phyloP scores from a whole-genome alignment of 768 basidiomycete species.

The Pleurotus tuber-regium region DNA sequence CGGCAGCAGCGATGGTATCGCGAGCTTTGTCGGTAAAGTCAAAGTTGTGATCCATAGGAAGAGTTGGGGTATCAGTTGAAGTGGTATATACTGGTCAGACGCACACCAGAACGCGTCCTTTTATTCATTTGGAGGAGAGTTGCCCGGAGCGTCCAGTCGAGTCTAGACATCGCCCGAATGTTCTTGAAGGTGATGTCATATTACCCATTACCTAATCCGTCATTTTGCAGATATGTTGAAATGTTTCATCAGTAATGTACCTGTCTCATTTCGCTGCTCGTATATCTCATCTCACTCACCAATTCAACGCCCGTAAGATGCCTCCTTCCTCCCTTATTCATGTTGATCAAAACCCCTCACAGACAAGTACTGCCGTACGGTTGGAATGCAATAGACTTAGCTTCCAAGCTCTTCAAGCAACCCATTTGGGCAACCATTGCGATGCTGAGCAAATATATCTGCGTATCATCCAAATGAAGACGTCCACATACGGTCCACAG shows the following conservation, averaged over 20 bases:
- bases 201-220: too few relatives aligned
- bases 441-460: constrained; percentile 29
- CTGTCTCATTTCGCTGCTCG: not conserved
- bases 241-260: too few relatives aligned
- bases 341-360: too few relatives aligned
- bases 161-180: constrained; percentile 7
- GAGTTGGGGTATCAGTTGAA: constrained; percentile 9
- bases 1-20: constrained; percentile 63
- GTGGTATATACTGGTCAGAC: not conserved
- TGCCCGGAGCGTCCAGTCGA: not conserved
- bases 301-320: too few relatives aligned
- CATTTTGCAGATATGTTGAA: too few relatives aligned
- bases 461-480: constrained; percentile 27
- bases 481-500: constrained; percentile 18
- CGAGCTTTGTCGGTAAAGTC: constrained; percentile 88
- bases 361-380: not conserved
- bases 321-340: too few relatives aligned
- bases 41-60: constrained; percentile 51
- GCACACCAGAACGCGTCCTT: not conserved
- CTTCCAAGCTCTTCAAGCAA: constrained; percentile 8
- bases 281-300: too few relatives aligned
- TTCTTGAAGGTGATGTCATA: constrained; percentile 10
- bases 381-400: not conserved
- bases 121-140: not conserved
- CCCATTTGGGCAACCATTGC: constrained; percentile 5